These are phyloP conservation scores for Sporothrix humicola DNA, from an alignment of 2,329 filamentous ascomycete species.

Conservation along the genomic window DNA sequence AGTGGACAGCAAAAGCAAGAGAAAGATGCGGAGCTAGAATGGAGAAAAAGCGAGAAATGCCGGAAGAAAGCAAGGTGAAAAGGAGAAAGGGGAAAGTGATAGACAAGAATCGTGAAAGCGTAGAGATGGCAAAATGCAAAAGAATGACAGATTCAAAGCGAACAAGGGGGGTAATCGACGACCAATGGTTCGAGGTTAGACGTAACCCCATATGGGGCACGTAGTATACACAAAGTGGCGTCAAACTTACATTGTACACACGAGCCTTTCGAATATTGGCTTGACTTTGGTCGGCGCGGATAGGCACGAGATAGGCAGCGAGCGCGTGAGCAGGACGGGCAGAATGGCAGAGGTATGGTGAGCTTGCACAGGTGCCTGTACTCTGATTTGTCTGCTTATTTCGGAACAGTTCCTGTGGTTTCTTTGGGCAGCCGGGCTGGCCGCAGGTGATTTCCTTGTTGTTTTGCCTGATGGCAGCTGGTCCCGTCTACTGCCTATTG, in stretches of 20 bases:
- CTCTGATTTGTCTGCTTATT: not conserved
- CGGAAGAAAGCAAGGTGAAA: not conserved
- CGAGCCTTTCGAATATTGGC: not conserved
- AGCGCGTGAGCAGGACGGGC: conserved; percentile 23
- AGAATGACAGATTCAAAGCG: not conserved
- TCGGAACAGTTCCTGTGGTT: not conserved
- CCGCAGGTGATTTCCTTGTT: not conserved
- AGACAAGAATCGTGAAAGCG: not conserved
- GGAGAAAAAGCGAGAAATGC: conserved; percentile 2
- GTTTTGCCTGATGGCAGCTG: conserved; percentile 22
- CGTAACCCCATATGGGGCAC: conserved; percentile 6
- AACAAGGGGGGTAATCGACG: not conserved
- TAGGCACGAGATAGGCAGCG: conserved; percentile 17
- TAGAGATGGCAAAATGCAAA: conserved; percentile 4
- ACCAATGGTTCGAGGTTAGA: not conserved
- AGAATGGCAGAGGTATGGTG: not conserved
- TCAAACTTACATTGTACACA: not conserved
- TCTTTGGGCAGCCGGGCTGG: not conserved
- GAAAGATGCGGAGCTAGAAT: conserved; percentile 16
- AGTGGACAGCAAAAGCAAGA: not conserved
- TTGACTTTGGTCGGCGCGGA: not conserved
- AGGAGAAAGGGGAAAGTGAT: not conserved
- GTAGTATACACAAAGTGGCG: not conserved
- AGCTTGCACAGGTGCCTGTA: not conserved
- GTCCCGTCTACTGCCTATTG: conserved; percentile 17